Conservation (phyloP, 164 flowering plant genomes). For the Echeveria elegans region DNA sequence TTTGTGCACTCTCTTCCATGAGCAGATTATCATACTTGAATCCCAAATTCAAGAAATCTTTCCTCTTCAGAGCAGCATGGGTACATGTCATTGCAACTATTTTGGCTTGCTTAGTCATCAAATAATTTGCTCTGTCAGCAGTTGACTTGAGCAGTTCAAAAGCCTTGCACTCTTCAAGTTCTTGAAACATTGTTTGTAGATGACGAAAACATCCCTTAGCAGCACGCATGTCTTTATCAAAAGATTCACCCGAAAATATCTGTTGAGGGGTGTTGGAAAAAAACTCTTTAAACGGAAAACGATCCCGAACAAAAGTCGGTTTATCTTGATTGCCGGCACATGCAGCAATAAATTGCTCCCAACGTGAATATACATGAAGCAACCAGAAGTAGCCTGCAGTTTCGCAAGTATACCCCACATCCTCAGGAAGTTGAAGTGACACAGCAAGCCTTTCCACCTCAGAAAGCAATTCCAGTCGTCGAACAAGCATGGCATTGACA, state of each 20-base stretch:
- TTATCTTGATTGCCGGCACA: constrained; percentile 62
- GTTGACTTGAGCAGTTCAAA: constrained; percentile 96
- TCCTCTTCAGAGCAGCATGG: constrained; percentile 95
- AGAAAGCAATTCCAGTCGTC: constrained; percentile 76
- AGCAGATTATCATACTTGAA: constrained; percentile 94
- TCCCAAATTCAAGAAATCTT: constrained; percentile 87
- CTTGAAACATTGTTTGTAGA: constrained; percentile 86
- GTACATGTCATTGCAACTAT: constrained; percentile 99
- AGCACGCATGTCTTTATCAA: constrained; percentile 84
- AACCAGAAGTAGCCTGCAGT: constrained; percentile 98
- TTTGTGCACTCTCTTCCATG: constrained; percentile 99
- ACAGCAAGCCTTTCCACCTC: constrained; percentile 95
- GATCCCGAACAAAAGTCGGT: constrained; percentile 66
- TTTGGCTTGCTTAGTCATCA: constrained; percentile 97
- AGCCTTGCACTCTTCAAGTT: constrained; percentile 96
- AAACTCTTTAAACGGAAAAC: constrained; percentile 84
- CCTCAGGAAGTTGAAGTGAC: constrained; percentile 90
- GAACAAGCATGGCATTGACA: constrained; percentile 96
- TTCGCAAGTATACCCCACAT: constrained; percentile 97
- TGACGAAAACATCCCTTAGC: constrained; percentile 94
- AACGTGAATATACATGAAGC: constrained; percentile 93
- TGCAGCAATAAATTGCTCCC: constrained; percentile 93
- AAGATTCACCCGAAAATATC: constrained; percentile 76
- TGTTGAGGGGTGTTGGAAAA: constrained; percentile 70
- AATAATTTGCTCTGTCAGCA: constrained; percentile 90